Base-by-base conservation (phyloP, 108 stramenopile genomes). In the Nannochloropsis gaditana region DNA sequence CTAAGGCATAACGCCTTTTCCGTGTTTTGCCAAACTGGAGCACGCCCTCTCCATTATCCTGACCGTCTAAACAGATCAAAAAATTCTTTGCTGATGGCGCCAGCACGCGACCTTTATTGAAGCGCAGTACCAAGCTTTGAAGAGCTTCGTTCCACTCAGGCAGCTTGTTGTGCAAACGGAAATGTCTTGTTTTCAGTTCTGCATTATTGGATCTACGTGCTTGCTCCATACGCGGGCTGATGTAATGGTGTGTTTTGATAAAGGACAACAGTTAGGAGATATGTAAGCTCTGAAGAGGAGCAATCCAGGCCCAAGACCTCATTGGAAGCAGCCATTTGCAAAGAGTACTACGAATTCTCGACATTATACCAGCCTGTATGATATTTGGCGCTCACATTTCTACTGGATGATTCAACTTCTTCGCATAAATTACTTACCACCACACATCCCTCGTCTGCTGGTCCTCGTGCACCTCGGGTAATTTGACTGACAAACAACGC, bases 71-170 rank as follows among this genome's bases (percentile, higher is more conserved):
- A 73, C 59, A 73, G 4, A 73, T 73, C 59, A 73, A 73, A 8
- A 73, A 73, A n/a, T 73, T 73, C 59, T 73, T 73, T 15, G 59
- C 59, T n/a, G 59, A 73, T n/a, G 59, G 59, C 59, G 59, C 59
- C n/a, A 73, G 59, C 2, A 73, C 59, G 4, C 59, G 15, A 2
- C 59, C 59, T n/a, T 73, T 73, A 73, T 73, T 73, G 59, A 73
- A 73, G 15, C 59, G 59, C 19, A 73, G 59, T 2, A 73, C 59
- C n/a, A 73, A n/a, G n/a, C 59, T 73, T 73, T 73, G 59, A 15
- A 73, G 59, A 4, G 59, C 59, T 73, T 73, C 59, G 59, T 73
- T 73, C 59, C 59, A 73, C n/a, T 73, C 59, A n/a, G 59, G 59
- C 0, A 73, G 59, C 59, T 73, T 73, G 8, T 73, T 73, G 19